phyloP scores from a whole-genome alignment of 441 rosid species.

The Cnidoscolus chayamansa region DNA sequence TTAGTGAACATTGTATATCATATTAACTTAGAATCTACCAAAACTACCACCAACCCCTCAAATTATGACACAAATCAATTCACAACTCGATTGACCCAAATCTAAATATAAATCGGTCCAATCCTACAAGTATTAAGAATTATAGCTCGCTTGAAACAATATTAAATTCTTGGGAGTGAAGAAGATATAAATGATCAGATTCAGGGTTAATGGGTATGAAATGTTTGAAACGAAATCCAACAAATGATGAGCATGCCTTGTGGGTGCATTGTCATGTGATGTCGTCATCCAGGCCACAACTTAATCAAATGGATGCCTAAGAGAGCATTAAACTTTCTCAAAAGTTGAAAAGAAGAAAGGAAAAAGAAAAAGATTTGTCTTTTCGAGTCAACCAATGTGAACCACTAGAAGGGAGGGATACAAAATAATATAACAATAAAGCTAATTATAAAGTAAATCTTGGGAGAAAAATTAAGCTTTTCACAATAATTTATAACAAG shows the following conservation, averaged over 20 bases:
- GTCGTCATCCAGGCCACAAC: not conserved
- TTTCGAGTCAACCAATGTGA: constrained; percentile 10
- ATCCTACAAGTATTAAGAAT: not conserved
- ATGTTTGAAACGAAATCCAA: not conserved
- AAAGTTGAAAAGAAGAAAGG: not conserved
- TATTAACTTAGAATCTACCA: no score
- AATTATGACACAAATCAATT: no score
- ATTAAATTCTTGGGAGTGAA: no score
- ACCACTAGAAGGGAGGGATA: not conserved
- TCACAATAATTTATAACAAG: not conserved
- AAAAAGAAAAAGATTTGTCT: not conserved
- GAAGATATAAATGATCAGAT: no score
- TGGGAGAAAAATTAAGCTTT: not conserved
- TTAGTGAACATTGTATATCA: no score
- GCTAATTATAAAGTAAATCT: not conserved
- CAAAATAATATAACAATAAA: not conserved
- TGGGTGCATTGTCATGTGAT: not conserved
- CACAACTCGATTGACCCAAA: no score
- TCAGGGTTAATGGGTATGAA: no score
- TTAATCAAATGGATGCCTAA: not conserved
- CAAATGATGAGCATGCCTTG: not conserved
- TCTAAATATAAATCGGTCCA: no score
- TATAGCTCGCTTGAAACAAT: not conserved
- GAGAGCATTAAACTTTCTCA: not conserved
- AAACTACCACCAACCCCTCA: no score